phyloP scores from a whole-genome alignment of 2,329 filamentous ascomycete genomes.

The Aspergillaceae sp. region DNA sequence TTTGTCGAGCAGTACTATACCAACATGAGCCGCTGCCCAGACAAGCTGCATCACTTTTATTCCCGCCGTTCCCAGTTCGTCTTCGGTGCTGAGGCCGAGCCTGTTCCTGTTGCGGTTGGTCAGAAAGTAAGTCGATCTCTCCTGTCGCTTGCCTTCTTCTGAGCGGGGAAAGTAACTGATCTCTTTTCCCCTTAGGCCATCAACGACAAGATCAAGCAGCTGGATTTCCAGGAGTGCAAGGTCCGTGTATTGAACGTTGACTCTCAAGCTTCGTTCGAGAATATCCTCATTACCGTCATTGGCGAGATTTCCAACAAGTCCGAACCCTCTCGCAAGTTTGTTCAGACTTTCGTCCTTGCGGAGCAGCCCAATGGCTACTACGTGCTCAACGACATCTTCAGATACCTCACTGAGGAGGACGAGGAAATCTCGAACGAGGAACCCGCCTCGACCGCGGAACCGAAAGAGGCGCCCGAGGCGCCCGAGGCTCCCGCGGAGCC shows the following conservation, averaged over 20 bases:
- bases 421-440: constrained; percentile 45
- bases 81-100: constrained; percentile 81
- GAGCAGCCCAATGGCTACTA: constrained; percentile 96
- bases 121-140: constrained; percentile 59
- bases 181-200: constrained; percentile 56
- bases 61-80: constrained; percentile 93
- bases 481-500: constrained; percentile 34
- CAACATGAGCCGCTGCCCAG: constrained; percentile 85
- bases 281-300: constrained; percentile 96
- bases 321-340: constrained; percentile 86
- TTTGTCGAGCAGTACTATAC: constrained; percentile 99
- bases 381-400: constrained; percentile 95
- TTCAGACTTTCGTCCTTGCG: constrained; percentile 94
- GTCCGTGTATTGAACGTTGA: constrained; percentile 97
- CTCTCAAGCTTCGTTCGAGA: constrained; percentile 82
- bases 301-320: constrained; percentile 95
- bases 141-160: background rate
- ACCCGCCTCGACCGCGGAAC: constrained; percentile 17
- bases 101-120: constrained; percentile 76
- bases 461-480: constrained; percentile 4
- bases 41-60: constrained; percentile 94
- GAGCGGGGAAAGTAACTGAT: constrained; percentile 2
- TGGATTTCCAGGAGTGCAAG: constrained; percentile 96
- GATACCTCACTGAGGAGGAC: constrained; percentile 79
- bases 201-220: constrained; percentile 83